Evolutionary conservation across 2,329 filamentous ascomycete genomes (phyloP), one percentile per base, ranked within the genome.

Genomic region (Fonsecaea erecta): DNA sequence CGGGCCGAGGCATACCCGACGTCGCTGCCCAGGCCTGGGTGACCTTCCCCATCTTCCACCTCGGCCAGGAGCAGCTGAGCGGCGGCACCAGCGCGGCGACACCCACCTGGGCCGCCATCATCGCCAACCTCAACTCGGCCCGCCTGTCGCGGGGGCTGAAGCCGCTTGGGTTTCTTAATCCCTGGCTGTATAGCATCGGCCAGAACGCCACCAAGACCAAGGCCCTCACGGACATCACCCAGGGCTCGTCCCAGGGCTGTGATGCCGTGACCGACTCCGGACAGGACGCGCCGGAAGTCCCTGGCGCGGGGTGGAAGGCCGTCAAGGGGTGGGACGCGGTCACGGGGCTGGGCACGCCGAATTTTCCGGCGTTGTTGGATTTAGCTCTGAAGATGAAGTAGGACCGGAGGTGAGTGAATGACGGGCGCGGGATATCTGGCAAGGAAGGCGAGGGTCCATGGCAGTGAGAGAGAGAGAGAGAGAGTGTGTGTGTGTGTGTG

Each of bases 81-180:
- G 60, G 60, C 2, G 60, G 60, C 21, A 58, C 30, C 18, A 63
- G 64, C 21, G 55, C 52, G 0, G 28, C 88, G 1, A 78, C 85
- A 0, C 90, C 90, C 0, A 78, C 86, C 0, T 83, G 88, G 55
- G 87, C 88, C 0, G 83, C 83, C 12, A 82, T 92, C 67, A 77
- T 92, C 56, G 82, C 85, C 0, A 80, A 90, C 37, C 75, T 92
- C 56, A 91, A 91, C 73, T 85, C 88, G 63, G 83, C 84, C 18
- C 80, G 87, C 34, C 75, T 90, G 54, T 77, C 82, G 14, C 77
- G 78, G n/a, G 58, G 66, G 4, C 62, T 62, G 21, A 52, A 40
- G 12, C 40, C 63, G 12, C 30, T 70, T 3, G 68, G 68, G 5
- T 70, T 70, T 40, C 28, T 70, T 28, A 70, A 70, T 43, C 68